These are phyloP conservation scores for Penicillium riverlandense DNA, from an alignment of 495 filamentous ascomycete genomes.

Conservation along the genomic window DNA sequence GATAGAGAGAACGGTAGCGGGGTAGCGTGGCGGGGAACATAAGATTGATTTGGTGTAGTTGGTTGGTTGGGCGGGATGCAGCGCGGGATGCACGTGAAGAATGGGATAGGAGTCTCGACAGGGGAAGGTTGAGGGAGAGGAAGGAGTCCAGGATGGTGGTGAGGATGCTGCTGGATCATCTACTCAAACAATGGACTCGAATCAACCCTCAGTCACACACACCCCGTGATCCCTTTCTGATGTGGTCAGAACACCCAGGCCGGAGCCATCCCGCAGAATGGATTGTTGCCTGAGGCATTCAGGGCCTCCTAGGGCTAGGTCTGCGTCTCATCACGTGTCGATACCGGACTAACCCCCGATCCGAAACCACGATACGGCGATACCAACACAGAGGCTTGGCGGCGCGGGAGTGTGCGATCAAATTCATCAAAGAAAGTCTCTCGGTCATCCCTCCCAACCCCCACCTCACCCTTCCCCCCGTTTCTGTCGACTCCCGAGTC, in stretches of 20 bases:
- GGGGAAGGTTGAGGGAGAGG: too few relatives aligned
- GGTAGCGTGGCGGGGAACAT: conserved; percentile 32
- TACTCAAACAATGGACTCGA: too few relatives aligned
- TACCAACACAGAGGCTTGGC: conserved; percentile 29
- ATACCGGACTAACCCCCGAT: conserved; percentile 22
- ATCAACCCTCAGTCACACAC: too few relatives aligned
- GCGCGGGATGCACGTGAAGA: too few relatives aligned
- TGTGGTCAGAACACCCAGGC: too few relatives aligned
- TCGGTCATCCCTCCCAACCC: conserved; percentile 30
- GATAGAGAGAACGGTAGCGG: conserved; percentile 24
- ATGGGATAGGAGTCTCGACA: too few relatives aligned
- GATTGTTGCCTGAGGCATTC: too few relatives aligned
- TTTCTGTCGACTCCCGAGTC: conserved; percentile 18
- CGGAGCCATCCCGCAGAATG: too few relatives aligned
- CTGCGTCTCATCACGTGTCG: conserved; percentile 24
- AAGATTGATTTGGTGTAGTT: conserved; percentile 20
- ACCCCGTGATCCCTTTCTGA: too few relatives aligned
- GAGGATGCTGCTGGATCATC: too few relatives aligned
- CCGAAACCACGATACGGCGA: conserved; percentile 19
- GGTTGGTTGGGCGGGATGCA: too few relatives aligned
- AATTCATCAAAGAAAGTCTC: conserved; percentile 38
- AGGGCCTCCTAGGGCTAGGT: conserved; percentile 16
- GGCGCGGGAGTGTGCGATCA: conserved; percentile 40
- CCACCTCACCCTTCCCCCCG: conserved; percentile 32
- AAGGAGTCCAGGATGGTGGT: too few relatives aligned